Evolutionary conservation across 805 yeast species (phyloP).

Genomic region (Suhomyces prunicola): DNA sequence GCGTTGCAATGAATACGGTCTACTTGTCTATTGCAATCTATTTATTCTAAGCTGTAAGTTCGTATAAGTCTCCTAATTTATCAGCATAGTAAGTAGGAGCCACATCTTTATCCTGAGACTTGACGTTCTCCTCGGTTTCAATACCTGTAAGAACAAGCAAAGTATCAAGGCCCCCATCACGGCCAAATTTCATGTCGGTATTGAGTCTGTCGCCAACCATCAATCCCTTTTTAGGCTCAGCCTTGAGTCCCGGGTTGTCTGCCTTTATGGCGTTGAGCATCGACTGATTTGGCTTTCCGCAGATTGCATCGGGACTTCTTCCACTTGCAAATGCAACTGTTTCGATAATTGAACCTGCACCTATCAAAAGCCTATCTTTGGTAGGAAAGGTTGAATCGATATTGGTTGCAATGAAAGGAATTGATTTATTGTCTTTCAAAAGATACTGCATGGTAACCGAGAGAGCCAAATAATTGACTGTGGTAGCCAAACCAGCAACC

Average conservation of each 20-base stretch:
- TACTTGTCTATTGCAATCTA: not conserved
- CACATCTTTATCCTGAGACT: constrained; percentile 31
- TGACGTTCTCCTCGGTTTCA: constrained; percentile 66
- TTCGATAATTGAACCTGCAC: constrained; percentile 91
- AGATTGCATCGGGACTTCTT: constrained; percentile 74
- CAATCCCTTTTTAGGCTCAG: constrained; percentile 60
- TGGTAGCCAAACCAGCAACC: constrained; percentile 78
- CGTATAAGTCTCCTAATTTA: constrained; percentile 75
- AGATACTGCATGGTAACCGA: constrained; percentile 82
- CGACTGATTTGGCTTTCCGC: constrained; percentile 88
- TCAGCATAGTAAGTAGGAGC: constrained; percentile 69
- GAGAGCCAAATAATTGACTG: constrained; percentile 76
- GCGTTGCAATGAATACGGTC: not conserved
- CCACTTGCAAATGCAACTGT: constrained; percentile 71
- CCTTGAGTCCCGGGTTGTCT: constrained; percentile 44
- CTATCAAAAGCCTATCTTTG: constrained; percentile 81
- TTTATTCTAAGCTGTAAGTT: constrained; percentile 25
- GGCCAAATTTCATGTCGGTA: constrained; percentile 92
- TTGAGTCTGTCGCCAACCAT: constrained; percentile 96
- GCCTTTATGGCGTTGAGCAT: constrained; percentile 90
- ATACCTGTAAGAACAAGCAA: constrained; percentile 89
- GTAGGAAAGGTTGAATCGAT: constrained; percentile 93
- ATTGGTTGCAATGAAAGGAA: constrained; percentile 87
- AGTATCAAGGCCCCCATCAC: constrained; percentile 82
- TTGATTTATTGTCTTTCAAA: constrained; percentile 48